Percentiles rank a stretch among this genome's conserved stretches.
These are phyloP conservation scores for Candida verbasci DNA, from an alignment of 805 yeast species.

Conservation along the genomic window DNA sequence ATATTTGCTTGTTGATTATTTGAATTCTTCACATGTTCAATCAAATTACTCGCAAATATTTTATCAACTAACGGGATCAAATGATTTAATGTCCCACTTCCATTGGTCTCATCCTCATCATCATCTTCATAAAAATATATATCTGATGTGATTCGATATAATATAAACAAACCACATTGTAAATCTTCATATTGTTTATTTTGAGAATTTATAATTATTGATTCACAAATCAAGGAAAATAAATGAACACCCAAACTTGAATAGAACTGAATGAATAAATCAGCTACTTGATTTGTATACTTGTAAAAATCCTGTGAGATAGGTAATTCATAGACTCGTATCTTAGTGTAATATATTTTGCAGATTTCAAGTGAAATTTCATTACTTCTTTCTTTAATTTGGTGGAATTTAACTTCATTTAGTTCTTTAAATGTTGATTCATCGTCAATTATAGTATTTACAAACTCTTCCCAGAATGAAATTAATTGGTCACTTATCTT, in stretches of 20 bases:
- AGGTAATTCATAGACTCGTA: conserved; percentile 41
- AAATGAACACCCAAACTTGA: conserved; percentile 56
- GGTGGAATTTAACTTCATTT: not conserved
- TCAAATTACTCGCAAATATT: conserved; percentile 20
- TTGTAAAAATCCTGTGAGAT: conserved; percentile 54
- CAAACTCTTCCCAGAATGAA: conserved; percentile 66
- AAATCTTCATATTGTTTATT: conserved; percentile 2
- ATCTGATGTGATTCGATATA: conserved; percentile 54
- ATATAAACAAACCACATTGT: conserved; percentile 39
- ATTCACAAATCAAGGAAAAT: conserved; percentile 19
- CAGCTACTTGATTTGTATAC: conserved; percentile 72
- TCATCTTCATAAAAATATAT: conserved; percentile 38
- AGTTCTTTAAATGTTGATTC: conserved; percentile 23
- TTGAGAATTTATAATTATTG: conserved; percentile 1
- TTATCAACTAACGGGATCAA: conserved; percentile 22
- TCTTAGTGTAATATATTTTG: conserved; percentile 64
- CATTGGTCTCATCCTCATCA: conserved; percentile 6
- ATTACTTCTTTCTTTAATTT: conserved; percentile 12
- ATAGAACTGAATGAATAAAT: conserved; percentile 68
- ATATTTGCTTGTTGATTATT: conserved; percentile 8
- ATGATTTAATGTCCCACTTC: conserved; percentile 12
- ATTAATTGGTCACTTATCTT: conserved; percentile 46
- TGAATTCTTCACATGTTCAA: conserved; percentile 13
- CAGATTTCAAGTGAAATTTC: conserved; percentile 50
- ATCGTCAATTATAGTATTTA: conserved; percentile 53